Evolutionary conservation across 352 stramenopile genomes (phyloP), one percentile per base, ranked within the genome.

Genomic region (Phytophthora vignae): DNA sequence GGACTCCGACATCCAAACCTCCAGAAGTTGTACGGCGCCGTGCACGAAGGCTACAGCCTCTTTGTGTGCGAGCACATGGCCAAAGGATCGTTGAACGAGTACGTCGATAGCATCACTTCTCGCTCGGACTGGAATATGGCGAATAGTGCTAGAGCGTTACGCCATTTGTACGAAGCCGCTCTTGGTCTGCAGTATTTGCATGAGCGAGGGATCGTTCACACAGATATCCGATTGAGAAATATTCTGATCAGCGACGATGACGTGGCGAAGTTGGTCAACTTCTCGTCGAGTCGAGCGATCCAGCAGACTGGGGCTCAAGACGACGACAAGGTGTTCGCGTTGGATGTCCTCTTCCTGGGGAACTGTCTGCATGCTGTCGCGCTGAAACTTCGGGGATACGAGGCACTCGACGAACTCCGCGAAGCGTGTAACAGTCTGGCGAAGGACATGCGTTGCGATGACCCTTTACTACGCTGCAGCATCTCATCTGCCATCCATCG

Each of bases 131-230:
- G n/a, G 10, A 22, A 5, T 14, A 56, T 11, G 10, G 14, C 21
- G 10, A 56, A 7, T 10, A 2, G 6, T 15, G 27, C 1, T 10
- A 11, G 12, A 7, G 31, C 14, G 42, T 33, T 22, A 22, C 60
- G 25, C n/a, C 14, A 55, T 14, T 3, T 68, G 36, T 56, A 55
- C 17, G 50, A 73, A 22, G 58, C 49, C 9, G 58, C 58, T 7
- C 29, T 68, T 5, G 66, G 66, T 19, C n/a, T 73, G n/a, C 48
- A 67, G 14, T 73, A 67, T 15, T 50, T 73, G 8, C 66, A 67
- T 4, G 36, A 73, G 10, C 57, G 59, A 2, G 29, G 36, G 1
- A 59, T 64, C 21, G 44, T 58, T 1, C 63, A 69, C 10, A 31
- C 42, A 12, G 53, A 69, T 31, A 15, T 64, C 7, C 42, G 63